Evolutionary conservation across 495 filamentous ascomycete genomes (phyloP).

Genomic region (Talaromyces wortmannii): DNA sequence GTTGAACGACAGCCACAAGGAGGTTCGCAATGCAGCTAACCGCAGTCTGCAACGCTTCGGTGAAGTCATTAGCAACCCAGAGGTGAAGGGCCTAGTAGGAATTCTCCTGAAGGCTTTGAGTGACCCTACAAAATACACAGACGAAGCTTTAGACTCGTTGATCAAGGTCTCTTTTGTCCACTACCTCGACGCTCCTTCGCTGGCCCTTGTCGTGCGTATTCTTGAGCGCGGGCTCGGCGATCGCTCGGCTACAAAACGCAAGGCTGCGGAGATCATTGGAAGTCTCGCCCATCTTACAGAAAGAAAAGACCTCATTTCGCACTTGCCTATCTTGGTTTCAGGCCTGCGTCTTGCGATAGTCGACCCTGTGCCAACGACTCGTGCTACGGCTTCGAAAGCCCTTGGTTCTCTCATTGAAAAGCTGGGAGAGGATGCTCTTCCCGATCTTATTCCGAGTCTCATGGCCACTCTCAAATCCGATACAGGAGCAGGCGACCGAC

Average conservation of each 20-base stretch:
- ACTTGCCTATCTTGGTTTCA: slow-evolving; percentile 87
- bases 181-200: slow-evolving; percentile 90
- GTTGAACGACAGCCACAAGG: slow-evolving; percentile 95
- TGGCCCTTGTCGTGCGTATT: slow-evolving; percentile 91
- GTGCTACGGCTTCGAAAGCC: slow-evolving; percentile 93
- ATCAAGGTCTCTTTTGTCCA: slow-evolving; percentile 96
- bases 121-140: slow-evolving; percentile 95
- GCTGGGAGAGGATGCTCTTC: slow-evolving; percentile 91
- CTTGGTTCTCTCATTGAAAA: slow-evolving; percentile 94
- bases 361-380: slow-evolving; percentile 93
- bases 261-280: slow-evolving; percentile 94
- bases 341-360: slow-evolving; percentile 84
- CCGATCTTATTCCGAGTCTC: slow-evolving; percentile 93
- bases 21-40: slow-evolving; percentile 86
- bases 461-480: slow-evolving; percentile 98
- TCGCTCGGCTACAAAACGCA: slow-evolving; percentile 87
- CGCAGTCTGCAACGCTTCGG: slow-evolving; percentile 94
- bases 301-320: slow-evolving; percentile 83
- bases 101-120: slow-evolving; percentile 93
- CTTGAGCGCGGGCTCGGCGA: slow-evolving; percentile 88
- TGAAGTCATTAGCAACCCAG: slow-evolving; percentile 96
- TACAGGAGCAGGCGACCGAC: slow-evolving; percentile 86
- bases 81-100: slow-evolving; percentile 83
- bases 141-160: slow-evolving; percentile 85
- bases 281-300: slow-evolving; percentile 96